Conservation (phyloP, 345 rosid genomes). For the Trapa bicornis region DNA sequence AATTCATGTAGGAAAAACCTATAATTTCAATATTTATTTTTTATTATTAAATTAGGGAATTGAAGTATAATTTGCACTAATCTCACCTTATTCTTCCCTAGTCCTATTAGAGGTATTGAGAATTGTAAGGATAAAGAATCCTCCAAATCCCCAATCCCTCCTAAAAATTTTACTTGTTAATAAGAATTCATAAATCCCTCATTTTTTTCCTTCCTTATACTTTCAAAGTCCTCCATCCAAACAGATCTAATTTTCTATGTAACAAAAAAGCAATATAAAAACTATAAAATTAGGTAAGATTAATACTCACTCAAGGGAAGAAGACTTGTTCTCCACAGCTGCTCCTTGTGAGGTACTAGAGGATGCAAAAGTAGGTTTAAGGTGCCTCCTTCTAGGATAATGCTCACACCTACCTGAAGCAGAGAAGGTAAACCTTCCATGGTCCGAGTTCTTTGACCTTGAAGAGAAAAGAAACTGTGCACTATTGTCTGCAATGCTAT, state of each 20-base stretch:
- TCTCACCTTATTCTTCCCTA: no score
- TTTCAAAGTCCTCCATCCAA: no score
- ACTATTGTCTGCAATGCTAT: neutral
- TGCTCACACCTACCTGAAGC: neutral
- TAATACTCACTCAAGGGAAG: neutral
- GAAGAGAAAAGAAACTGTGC: neutral
- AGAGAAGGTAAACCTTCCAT: neutral
- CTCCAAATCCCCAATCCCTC: no score
- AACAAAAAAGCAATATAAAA: neutral
- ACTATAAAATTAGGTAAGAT: neutral
- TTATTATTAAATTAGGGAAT: no score
- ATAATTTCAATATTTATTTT: no score
- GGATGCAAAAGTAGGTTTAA: neutral
- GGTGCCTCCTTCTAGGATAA: neutral
- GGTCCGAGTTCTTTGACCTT: neutral
- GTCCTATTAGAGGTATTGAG: no score
- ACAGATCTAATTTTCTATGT: neutral
- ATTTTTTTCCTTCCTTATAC: no score
- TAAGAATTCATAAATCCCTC: no score
- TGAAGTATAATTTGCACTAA: no score
- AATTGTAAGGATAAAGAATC: no score
- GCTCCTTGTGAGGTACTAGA: neutral
- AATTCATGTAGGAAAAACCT: no score
- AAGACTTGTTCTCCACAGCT: constrained; percentile 1
- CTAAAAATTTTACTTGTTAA: no score